These are phyloP conservation scores for Penstemon newberryi DNA, from an alignment of 257 asterid species.

Conservation along the genomic window DNA sequence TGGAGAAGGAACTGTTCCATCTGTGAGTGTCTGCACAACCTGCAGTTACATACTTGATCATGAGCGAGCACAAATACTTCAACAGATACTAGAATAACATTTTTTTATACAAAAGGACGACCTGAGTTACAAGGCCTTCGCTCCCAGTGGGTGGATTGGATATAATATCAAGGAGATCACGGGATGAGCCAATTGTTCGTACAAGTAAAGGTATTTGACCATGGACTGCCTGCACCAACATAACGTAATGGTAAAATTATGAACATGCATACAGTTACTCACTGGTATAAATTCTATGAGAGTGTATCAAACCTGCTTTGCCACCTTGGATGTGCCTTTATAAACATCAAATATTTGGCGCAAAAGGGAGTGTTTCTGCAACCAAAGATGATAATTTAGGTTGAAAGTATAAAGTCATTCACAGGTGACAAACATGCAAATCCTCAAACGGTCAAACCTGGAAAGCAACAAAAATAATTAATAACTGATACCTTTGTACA, in stretches of 20 bases:
- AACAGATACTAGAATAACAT: slow-evolving; percentile 24
- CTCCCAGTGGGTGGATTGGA: slow-evolving; percentile 84
- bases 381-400: slow-evolving; percentile 33
- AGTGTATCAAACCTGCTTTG: slow-evolving; percentile 69
- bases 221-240: slow-evolving; percentile 71
- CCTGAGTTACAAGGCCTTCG: slow-evolving; percentile 81
- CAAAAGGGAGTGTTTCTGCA: slow-evolving; percentile 88
- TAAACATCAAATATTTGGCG: slow-evolving; percentile 72
- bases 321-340: slow-evolving; percentile 54
- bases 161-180: slow-evolving; percentile 72
- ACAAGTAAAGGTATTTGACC: slow-evolving; percentile 87
- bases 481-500: slow-evolving; percentile 80
- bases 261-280: slow-evolving; percentile 7
- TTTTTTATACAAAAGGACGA: slow-evolving; percentile 28
- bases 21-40: slow-evolving; percentile 92
- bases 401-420: slow-evolving; percentile 4
- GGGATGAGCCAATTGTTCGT: slow-evolving; percentile 87
- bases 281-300: slow-evolving; percentile 5
- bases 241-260: slow-evolving; percentile 25
- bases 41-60: slow-evolving; percentile 39
- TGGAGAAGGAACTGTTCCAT: slow-evolving; percentile 80
- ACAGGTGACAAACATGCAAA: slow-evolving; percentile 7
- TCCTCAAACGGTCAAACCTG: slow-evolving; percentile 17
- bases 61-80: slow-evolving; percentile 32
- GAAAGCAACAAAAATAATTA: slow-evolving; percentile 22